Percentiles rank a stretch among this genome's conserved stretches.
These are phyloP conservation scores for Steccherinum ochraceum DNA, from an alignment of 768 basidiomycete genomes.

Conservation along the genomic window DNA sequence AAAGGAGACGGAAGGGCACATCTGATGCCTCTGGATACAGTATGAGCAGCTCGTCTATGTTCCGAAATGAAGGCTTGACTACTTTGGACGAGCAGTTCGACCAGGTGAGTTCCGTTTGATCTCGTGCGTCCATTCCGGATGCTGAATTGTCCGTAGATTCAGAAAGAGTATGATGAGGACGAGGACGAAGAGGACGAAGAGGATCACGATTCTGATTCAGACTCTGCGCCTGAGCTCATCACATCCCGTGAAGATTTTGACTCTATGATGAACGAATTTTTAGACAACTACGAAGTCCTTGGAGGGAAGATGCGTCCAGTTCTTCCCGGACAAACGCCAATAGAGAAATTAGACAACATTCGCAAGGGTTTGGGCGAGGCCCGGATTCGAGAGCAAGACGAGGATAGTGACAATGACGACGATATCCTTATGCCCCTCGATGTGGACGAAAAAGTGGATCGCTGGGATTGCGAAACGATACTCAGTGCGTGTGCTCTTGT, in stretches of 20 bases:
- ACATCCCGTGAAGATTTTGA: slow-evolving; percentile 87
- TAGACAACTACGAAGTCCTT: slow-evolving; percentile 84
- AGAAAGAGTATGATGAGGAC: slow-evolving; percentile 67
- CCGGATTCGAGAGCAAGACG: slow-evolving; percentile 42
- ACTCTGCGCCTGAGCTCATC: slow-evolving; percentile 68
- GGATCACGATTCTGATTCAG: slow-evolving; percentile 35
- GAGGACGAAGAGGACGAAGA: slow-evolving; percentile 42
- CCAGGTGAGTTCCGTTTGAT: slow-evolving; percentile 49
- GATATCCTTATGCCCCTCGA: slow-evolving; percentile 34
- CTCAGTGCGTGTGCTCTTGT: slow-evolving; percentile 62
- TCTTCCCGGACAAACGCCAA: slow-evolving; percentile 64
- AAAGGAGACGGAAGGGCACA: slow-evolving; percentile 62
- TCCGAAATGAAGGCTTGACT: slow-evolving; percentile 81
- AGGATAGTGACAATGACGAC: slow-evolving; percentile 42
- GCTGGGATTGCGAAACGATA: slow-evolving; percentile 97
- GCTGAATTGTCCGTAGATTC: slow-evolving; percentile 48
- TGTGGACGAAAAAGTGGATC: slow-evolving; percentile 55
- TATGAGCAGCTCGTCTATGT: slow-evolving; percentile 97
- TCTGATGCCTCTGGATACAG: slow-evolving; percentile 92
- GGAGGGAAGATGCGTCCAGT: slow-evolving; percentile 81
- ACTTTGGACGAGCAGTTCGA: slow-evolving; percentile 93
- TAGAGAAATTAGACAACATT: slow-evolving; percentile 76
- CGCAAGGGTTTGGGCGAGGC: slow-evolving; percentile 74
- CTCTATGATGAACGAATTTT: slow-evolving; percentile 87
- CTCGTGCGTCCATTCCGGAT: background rate